Evolutionary conservation across 768 basidiomycete genomes (phyloP), one percentile per base, ranked within the genome.

Genomic region (Chalciporus piperatus): DNA sequence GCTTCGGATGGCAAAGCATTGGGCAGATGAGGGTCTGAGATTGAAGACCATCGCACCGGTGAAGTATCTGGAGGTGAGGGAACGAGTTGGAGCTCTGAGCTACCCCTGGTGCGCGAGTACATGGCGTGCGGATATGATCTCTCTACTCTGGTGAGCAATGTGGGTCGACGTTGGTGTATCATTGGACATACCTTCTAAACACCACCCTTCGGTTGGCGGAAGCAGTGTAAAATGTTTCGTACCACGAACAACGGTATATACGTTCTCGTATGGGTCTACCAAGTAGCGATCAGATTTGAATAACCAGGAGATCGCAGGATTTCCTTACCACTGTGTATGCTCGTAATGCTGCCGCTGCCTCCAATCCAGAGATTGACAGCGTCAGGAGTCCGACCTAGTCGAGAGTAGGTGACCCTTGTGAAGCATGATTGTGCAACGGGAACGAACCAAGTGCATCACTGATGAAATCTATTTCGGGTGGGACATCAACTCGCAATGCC

Each of bases 331-430:
- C 82, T 89, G 65, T 98, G 95, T 41, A 96, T 78, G 48, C 87
- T 91, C 1, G 95, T 97, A 13, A 83, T 72, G 62, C 91, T 93
- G 51, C 74, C 72, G 48, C 76, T 73, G 59, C 89, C 78, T 11
- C 95, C 94, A 32, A 97, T 89, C 93, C 94, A 98, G 17, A 98
- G 62, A 64, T 97, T 97, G 3, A 92, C 92, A 6, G 92, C 94
- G 61, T 98, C 95, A 0, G 94, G 91, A 16, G 72, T 58, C 57
- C 71, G 75, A 33, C 78, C 88, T 86, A 30, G 41, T 42, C 40
- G 9, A 25, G 47, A 3, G 23, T 23, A 56, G 32, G 48, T 47
- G 37, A 40, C 8, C 2, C 25, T 20, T n/a, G 6, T 1, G 27
- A 28, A 14, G 32, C 30, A 50, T 19, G 13, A 50, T 19, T 23